Conservation (phyloP, 2,329 filamentous ascomycete genomes). For the Pseudocercospora cruenta region DNA sequence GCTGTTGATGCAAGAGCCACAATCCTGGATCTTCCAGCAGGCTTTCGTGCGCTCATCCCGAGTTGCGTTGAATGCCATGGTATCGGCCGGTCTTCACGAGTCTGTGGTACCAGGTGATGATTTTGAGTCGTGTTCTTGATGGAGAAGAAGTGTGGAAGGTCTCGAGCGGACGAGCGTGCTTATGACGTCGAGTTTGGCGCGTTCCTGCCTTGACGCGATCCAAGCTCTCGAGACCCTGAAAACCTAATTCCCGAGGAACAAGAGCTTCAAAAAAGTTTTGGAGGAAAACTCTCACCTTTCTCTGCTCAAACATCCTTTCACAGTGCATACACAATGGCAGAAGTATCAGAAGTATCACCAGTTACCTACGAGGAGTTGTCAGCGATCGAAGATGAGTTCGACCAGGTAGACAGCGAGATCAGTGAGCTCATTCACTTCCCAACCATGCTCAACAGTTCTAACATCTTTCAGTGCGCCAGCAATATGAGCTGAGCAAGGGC, state of each 20-base stretch:
- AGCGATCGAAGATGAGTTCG: constrained; percentile 80
- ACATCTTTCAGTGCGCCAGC: constrained; percentile 41
- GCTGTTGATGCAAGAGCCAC: constrained; percentile 35
- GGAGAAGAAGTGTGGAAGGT: background rate
- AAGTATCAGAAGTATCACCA: constrained; percentile 25
- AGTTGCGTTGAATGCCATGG: background rate
- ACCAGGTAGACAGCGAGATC: constrained; percentile 79
- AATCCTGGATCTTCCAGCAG: constrained; percentile 41
- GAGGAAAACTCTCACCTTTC: background rate
- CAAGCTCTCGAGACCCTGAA: background rate
- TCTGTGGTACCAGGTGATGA: background rate
- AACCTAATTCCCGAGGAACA: background rate
- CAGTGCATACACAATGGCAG: constrained; percentile 18
- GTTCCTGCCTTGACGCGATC: background rate
- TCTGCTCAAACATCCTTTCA: background rate
- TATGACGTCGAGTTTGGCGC: background rate
- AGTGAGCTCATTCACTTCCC: constrained; percentile 57
- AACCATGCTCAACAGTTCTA: background rate
- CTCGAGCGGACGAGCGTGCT: background rate
- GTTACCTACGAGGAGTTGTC: constrained; percentile 76
- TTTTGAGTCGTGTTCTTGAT: background rate
- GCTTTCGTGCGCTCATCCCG: constrained; percentile 4
- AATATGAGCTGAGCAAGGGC: constrained; percentile 67
- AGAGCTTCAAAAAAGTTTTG: background rate
- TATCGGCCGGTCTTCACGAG: background rate